Evolutionary conservation across 495 filamentous ascomycete species (phyloP).

Genomic region (Aspergillus cavernicola): DNA sequence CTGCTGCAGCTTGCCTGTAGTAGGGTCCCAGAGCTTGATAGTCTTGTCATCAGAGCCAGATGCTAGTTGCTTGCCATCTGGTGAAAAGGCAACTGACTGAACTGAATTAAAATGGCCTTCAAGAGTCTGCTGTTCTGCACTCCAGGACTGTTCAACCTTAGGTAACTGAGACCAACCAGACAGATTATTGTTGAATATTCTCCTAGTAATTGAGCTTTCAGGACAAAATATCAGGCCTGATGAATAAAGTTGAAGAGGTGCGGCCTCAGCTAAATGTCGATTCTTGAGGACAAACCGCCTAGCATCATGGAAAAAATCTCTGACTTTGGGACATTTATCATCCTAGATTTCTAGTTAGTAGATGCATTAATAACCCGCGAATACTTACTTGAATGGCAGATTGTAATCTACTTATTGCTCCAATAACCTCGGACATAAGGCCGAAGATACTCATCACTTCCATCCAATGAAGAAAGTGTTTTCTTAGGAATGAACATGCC

Average conservation of each 20-base stretch:
- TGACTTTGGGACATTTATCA: not conserved
- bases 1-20: not conserved
- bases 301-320: not conserved
- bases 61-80: not conserved
- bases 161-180: not conserved
- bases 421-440: conserved; percentile 19
- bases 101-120: not conserved
- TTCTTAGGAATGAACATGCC: conserved; percentile 33
- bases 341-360: conserved; percentile 20
- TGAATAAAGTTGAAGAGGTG: conserved; percentile 19
- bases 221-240: conserved; percentile 34
- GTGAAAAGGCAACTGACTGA: not conserved
- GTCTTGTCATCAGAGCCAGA: conserved; percentile 18
- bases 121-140: not conserved
- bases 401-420: not conserved
- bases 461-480: conserved; percentile 46
- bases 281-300: conserved; percentile 8
- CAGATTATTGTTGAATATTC: not conserved
- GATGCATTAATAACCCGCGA: not conserved
- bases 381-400: conserved; percentile 5
- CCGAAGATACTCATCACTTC: conserved; percentile 41
- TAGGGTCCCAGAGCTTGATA: conserved; percentile 10
- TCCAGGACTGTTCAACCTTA: not conserved
- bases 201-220: conserved; percentile 24
- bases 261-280: conserved; percentile 30